Base-by-base conservation (phyloP, 306 rosid genomes). In the Cucurbita argyrosperma region DNA sequence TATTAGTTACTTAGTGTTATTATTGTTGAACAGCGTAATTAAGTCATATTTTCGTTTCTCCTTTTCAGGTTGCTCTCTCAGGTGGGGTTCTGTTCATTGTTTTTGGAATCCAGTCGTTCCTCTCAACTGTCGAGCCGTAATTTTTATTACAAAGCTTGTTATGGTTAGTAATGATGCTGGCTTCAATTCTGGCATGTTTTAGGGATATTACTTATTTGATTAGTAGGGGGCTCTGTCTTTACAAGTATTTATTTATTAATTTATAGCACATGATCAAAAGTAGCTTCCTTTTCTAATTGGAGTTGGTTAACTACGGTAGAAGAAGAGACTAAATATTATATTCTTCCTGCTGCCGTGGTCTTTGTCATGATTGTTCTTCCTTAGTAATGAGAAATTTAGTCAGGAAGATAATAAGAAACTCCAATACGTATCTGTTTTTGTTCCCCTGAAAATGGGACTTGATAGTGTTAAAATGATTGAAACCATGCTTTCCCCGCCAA, bases 51-150 rank as follows among this genome's bases (percentile, higher is more conserved):
- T 65, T 66, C 61, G 74, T 72, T 10, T 62, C 49, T 52, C 53
- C 60, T 62, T 53, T 87, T 79, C 90, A 93, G 96, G 87, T 93
- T 86, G 93, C 89, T 47, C 83, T 93, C 73, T 87, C 93, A 5
- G 93, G 98, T 76, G 97, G 94, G 74, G 56, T 93, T 83, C 92
- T 93, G 55, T 90, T 90, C 82, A 85, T 90, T 66, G 87, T 86
- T 80, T 93, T 93, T 53, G 96, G 98, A 56, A 85, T 93, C 74
- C 98, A 93, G 53, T 93, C 98, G 38, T 90, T 80, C 86, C 89
- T 93, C 71, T 80, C 98, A 65, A 84, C 93, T 0, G 80, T 86
- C 13, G 81, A 82, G 61, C 69, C 70, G 30, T 87, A 88, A 86
- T 52, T 82, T 67, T 71, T 66, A 40, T 30, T 30, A 30, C 35